Conservation (phyloP, 1,284 basidiomycete genomes). For the Vanrija pseudolonga region DNA sequence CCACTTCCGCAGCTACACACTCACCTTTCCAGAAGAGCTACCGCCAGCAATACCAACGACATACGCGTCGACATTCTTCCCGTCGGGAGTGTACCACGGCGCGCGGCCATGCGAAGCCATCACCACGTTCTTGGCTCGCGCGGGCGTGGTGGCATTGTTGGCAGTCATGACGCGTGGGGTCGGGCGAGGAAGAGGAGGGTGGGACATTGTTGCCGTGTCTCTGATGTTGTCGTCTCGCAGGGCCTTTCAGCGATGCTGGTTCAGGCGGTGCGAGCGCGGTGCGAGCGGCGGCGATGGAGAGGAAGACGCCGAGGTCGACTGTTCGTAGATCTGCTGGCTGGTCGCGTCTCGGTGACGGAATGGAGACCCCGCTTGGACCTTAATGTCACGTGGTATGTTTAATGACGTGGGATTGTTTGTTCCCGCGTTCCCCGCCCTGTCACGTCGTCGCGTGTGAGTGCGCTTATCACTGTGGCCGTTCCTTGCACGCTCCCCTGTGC, state of each 20-base stretch:
- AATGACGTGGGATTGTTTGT: neutral
- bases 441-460: neutral
- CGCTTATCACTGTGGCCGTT: neutral
- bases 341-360: neutral
- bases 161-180: conserved; percentile 2
- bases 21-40: conserved; percentile 87
- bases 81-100: conserved; percentile 65
- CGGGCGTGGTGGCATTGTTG: no score
- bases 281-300: neutral
- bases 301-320: neutral
- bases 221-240: no score
- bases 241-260: neutral
- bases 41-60: conserved; percentile 93
- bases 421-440: neutral
- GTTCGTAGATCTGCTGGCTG: neutral
- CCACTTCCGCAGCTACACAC: conserved; percentile 14
- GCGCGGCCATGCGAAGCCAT: conserved; percentile 69
- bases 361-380: neutral
- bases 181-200: neutral
- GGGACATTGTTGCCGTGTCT: neutral
- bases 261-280: neutral
- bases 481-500: neutral
- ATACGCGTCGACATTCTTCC: conserved; percentile 65
- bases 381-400: neutral
- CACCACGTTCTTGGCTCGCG: conserved; percentile 65